Percentiles rank a stretch among this genome's conserved stretches.
Conservation (phyloP, 2,329 filamentous ascomycete genomes). For the Phaeosphaeriaceae sp. region DNA sequence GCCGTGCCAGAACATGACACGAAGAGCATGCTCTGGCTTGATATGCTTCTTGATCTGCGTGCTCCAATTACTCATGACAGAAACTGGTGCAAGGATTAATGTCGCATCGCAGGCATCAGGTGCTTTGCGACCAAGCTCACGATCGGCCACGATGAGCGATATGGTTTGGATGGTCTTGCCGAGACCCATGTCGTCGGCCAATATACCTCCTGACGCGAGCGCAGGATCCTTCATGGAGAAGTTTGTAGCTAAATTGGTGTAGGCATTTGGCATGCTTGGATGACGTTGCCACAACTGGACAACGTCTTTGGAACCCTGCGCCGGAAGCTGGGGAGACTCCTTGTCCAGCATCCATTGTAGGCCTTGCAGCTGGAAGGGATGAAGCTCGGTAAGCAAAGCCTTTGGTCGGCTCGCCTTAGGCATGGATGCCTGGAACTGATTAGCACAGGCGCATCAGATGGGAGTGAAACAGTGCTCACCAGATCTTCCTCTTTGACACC, state of each 20-base stretch:
- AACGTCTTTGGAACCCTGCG: constrained; percentile 63
- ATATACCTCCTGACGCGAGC: constrained; percentile 80
- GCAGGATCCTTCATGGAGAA: constrained; percentile 68
- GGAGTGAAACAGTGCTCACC: constrained; percentile 12
- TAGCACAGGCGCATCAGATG: constrained; percentile 4
- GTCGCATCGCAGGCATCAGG: constrained; percentile 60
- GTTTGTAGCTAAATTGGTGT: constrained; percentile 74
- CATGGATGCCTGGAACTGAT: constrained; percentile 62
- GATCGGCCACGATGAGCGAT: constrained; percentile 72
- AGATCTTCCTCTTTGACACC: constrained; percentile 75
- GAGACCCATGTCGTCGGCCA: constrained; percentile 92
- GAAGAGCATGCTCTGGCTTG: constrained; percentile 66
- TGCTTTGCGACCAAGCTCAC: constrained; percentile 29
- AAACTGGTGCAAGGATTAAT: constrained; percentile 80
- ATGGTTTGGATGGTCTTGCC: constrained; percentile 90
- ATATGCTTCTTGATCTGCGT: constrained; percentile 79
- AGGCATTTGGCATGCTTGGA: constrained; percentile 51
- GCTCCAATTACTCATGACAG: constrained; percentile 91
- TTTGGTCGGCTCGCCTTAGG: constrained; percentile 74
- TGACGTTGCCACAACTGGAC: constrained; percentile 79
- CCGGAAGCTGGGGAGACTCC: constrained; percentile 73
- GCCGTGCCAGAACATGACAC: constrained; percentile 78
- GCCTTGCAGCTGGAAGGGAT: constrained; percentile 81
- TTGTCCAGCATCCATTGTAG: constrained; percentile 82
- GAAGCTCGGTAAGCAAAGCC: constrained; percentile 68